Conservation (phyloP, 352 stramenopile genomes). For the Blastocystis sp. region DNA sequence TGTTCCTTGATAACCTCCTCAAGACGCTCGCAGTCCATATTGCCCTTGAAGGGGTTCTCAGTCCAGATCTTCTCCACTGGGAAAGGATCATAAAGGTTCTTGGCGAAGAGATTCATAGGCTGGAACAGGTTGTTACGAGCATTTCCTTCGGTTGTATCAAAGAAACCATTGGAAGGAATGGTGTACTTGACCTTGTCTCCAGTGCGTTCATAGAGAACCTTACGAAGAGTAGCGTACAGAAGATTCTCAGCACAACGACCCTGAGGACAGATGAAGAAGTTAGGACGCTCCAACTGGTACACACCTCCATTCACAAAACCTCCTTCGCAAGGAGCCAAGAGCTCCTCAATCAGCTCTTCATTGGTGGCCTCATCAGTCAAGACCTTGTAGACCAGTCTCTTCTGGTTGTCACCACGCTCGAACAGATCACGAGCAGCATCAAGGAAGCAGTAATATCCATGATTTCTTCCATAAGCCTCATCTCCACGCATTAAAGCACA, state of each 20-base stretch:
- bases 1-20: slow-evolving; percentile 53
- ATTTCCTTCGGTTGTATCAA: slow-evolving; percentile 61
- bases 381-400: slow-evolving; percentile 60
- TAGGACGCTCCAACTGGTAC: slow-evolving; percentile 61
- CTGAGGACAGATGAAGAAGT: slow-evolving; percentile 63
- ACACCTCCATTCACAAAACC: slow-evolving; percentile 60
- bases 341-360: slow-evolving; percentile 60
- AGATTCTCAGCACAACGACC: slow-evolving; percentile 61
- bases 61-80: slow-evolving; percentile 62
- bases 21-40: slow-evolving; percentile 56
- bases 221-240: slow-evolving; percentile 36
- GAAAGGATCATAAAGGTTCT: slow-evolving; percentile 57
- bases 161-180: slow-evolving; percentile 62
- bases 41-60: slow-evolving; percentile 61
- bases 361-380: slow-evolving; percentile 48
- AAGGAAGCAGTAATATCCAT: slow-evolving; percentile 60
- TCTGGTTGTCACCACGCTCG: slow-evolving; percentile 59
- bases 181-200: slow-evolving; percentile 58
- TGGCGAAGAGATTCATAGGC: slow-evolving; percentile 60
- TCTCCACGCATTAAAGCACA: slow-evolving; percentile 58
- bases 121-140: slow-evolving; percentile 63
- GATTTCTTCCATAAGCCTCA: slow-evolving; percentile 60
- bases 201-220: slow-evolving; percentile 43
- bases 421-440: slow-evolving; percentile 59
- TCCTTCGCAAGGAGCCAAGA: slow-evolving; percentile 43